These are phyloP conservation scores for Colletotrichum orbiculare DNA, from an alignment of 2,329 filamentous ascomycete species.

Conservation along the genomic window DNA sequence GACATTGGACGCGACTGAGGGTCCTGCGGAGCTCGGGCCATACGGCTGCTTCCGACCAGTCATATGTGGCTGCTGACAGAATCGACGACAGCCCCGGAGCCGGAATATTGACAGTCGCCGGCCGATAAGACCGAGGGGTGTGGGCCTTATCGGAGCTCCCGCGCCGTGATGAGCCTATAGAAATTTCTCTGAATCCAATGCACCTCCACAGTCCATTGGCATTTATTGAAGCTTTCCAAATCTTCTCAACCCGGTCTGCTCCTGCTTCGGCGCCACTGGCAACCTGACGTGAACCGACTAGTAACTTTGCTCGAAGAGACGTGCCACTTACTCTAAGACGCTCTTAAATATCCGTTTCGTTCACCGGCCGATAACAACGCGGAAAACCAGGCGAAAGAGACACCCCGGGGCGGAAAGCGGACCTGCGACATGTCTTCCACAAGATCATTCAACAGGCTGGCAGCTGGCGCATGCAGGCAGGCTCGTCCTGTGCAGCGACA, in stretches of 20 bases:
- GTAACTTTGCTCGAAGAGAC: background rate
- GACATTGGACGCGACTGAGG: background rate
- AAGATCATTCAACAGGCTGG: conserved; percentile 45
- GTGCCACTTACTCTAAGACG: background rate
- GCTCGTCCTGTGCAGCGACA: conserved; percentile 41
- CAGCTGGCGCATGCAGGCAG: conserved; percentile 44
- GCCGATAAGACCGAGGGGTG: conserved; percentile 35
- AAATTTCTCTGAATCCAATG: conserved; percentile 38
- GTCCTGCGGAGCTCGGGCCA: conserved; percentile 7
- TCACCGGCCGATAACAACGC: conserved; percentile 5
- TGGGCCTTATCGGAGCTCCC: conserved; percentile 38
- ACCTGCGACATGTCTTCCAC: conserved; percentile 23
- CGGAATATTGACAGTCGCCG: conserved; percentile 30
- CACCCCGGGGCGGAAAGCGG: conserved; percentile 13
- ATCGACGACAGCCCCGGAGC: conserved; percentile 9
- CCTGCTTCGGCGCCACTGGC: conserved; percentile 13
- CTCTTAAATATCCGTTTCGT: background rate
- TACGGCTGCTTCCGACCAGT: background rate
- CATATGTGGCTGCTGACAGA: background rate
- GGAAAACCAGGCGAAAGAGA: background rate
- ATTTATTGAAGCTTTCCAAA: conserved; percentile 33
- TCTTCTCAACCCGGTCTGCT: conserved; percentile 13
- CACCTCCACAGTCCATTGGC: conserved; percentile 31
- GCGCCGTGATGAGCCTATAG: conserved; percentile 22
- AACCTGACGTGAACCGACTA: background rate